Evolutionary conservation across 495 filamentous ascomycete species (phyloP).

Genomic region (Aspergillus heteromorphus): DNA sequence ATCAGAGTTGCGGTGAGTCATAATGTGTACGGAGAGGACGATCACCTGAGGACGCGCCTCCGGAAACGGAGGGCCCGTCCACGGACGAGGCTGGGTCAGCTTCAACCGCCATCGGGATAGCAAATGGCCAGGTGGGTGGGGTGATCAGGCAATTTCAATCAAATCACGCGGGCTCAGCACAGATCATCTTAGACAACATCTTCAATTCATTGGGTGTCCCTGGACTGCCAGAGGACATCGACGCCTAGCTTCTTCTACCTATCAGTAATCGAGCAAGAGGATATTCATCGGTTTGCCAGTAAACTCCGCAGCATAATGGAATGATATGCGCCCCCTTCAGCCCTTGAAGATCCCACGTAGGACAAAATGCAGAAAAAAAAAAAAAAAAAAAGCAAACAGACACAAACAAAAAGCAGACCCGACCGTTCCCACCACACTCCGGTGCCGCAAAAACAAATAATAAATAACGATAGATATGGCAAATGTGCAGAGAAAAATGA

Average conservation of each 20-base stretch:
- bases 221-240: background rate
- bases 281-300: constrained; percentile 2
- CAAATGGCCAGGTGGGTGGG: background rate
- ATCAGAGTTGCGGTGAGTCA: constrained; percentile 4
- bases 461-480: constrained; percentile 15
- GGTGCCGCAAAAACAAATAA: constrained; percentile 17
- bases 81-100: background rate
- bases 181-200: background rate
- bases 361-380: background rate
- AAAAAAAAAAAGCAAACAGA: constrained; percentile 5
- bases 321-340: constrained; percentile 9
- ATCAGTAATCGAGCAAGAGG: background rate
- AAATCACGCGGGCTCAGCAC: background rate
- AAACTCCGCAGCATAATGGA: constrained; percentile 7
- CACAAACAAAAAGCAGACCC: constrained; percentile 18
- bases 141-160: background rate
- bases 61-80: background rate
- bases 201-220: background rate
- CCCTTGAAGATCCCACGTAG: background rate
- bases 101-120: background rate
- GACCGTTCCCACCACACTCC: constrained; percentile 38
- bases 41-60: background rate
- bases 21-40: background rate
- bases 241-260: background rate
- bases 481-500: constrained; percentile 16